A percentile compares a stretch with the other conserved stretches of the same genome.
phyloP scores from a whole-genome alignment of 75 land plant species.

The Chamaecyparis obtusa region DNA sequence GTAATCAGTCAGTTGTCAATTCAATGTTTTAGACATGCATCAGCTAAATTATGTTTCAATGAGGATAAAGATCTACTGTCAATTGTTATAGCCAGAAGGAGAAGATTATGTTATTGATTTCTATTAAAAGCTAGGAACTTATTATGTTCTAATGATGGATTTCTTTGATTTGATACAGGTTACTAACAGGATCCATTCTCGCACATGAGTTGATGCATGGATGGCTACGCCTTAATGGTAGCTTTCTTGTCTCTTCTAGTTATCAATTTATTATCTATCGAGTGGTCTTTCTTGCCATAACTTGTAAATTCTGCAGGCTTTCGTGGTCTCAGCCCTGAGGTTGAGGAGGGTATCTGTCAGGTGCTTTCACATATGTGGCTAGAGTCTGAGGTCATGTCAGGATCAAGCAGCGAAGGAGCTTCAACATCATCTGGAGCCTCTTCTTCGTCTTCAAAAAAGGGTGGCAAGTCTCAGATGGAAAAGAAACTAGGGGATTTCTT shows the following conservation, averaged over 20 bases:
- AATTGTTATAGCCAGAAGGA: not conserved
- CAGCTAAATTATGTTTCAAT: not conserved
- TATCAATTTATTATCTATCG: not conserved
- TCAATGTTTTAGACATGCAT: not conserved
- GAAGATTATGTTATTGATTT: not conserved
- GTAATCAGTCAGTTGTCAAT: not conserved
- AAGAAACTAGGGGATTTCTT: constrained; percentile 84
- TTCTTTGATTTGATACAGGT: constrained; percentile 34
- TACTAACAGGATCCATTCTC: constrained; percentile 89
- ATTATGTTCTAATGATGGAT: not conserved
- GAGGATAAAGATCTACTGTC: not conserved
- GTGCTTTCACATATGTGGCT: constrained; percentile 86
- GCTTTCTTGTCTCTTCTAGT: not conserved
- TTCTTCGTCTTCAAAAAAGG: constrained; percentile 22
- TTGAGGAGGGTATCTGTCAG: constrained; percentile 91
- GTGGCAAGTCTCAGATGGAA: constrained; percentile 34
- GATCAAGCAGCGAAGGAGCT: constrained; percentile 24
- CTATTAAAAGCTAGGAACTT: not conserved
- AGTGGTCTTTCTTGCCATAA: constrained; percentile 1
- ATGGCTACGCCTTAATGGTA: constrained; percentile 91
- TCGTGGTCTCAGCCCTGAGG: constrained; percentile 46
- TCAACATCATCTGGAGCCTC: constrained; percentile 35
- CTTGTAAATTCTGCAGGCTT: constrained; percentile 42
- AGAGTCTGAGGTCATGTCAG: constrained; percentile 47
- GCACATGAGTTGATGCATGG: constrained; percentile 99